Evolutionary conservation across 164 flowering plant species (phyloP), one percentile per base, ranked within the genome.

Genomic region (Liquidambar formosana): DNA sequence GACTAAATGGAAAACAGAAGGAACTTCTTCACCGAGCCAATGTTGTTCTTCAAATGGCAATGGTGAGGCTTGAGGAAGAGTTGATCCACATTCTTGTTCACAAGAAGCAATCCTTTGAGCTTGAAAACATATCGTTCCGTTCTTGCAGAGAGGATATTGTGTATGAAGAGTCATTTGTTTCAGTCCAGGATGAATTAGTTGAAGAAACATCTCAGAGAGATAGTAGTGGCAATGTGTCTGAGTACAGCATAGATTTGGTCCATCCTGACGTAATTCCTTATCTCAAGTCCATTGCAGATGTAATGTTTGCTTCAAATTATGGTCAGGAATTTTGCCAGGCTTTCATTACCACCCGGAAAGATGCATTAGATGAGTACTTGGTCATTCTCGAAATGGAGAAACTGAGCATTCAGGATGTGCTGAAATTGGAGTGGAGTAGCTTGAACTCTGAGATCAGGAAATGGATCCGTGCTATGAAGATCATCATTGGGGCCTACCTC

Each of bases 41-140:
- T 0, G 46, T 23, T 57, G 64, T 73, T 49, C 74, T 81, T 52
- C 83, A 86, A 33, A 59, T 64, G 16, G 81, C 85, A 25, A 86
- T 86, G 88, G 67, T 46, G n/a, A 75, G 79, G 75, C 79, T 86
- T 41, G 77, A 80, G 65, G 75, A 83, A 57, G 86, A 81, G 71
- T 62, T 86, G 5, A 21, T 67, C 43, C 65, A 81, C 54, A 73
- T 83, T 63, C 85, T 84, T 60, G 70, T 61, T 19, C 70, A 77
- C 60, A 68, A 76, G 19, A 76, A 74, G 69, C 77, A 72, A 44
- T 57, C 28, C 41, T 63, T 79, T 53, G 77, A 74, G 47, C 76
- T 73, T 11, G 76, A 73, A 44, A 45, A 68, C 69, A n/a, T 61
- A 49, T 66, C 79, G 2, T 68, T 68, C 27, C 72, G 51, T 25